Base-by-base conservation (phyloP, 2,329 filamentous ascomycete species). In the Dactylella cylindrospora region DNA sequence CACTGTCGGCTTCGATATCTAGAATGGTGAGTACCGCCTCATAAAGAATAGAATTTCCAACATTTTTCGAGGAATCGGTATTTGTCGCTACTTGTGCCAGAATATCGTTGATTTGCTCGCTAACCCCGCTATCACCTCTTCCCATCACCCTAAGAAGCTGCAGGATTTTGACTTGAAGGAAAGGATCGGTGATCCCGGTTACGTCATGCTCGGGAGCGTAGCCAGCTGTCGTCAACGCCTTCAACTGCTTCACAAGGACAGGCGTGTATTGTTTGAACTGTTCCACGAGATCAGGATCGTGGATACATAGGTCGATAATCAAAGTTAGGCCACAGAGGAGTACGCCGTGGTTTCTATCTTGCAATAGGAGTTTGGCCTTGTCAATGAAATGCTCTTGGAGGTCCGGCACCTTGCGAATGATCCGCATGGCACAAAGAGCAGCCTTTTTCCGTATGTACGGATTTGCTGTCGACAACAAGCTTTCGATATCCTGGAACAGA, bases 151-250 rank as follows among this genome's bases (percentile, higher is more conserved):
- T 81, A 46, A 98, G 77, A 45, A 98, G 76, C 52, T 88, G 84
- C 50, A 98, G 78, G 55, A 98, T 90, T 77, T 97, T 98, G 75
- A 95, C 90, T 75, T 98, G 93, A 40, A 98, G 75, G 76, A 98
- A 98, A 0, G 93, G 93, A 73, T 98, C 94, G 32, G 91, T 95
- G 66, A 98, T 95, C 29, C 94, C 94, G 13, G 90, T 96, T 35
- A 98, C 93, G 74, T 98, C 93, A 72, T 98, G 94, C 72, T 98
- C 93, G 2, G 93, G 93, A 8, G 93, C 88, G 74, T 98, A 98
- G 43, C 93, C 93, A 20, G 93, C 97, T 33, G 90, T 93, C 9
- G 91, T 93, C 52, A 98, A 78, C 3, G 87, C 84, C 76, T 97
- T 98, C 68, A 98, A 74, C 26, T 90, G 91, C 72, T 90, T 88